Percentiles rank a stretch among this genome's conserved stretches.
These are phyloP conservation scores for Talaromyces albobiverticillius DNA, from an alignment of 2,329 filamentous ascomycete genomes.

Conservation along the genomic window DNA sequence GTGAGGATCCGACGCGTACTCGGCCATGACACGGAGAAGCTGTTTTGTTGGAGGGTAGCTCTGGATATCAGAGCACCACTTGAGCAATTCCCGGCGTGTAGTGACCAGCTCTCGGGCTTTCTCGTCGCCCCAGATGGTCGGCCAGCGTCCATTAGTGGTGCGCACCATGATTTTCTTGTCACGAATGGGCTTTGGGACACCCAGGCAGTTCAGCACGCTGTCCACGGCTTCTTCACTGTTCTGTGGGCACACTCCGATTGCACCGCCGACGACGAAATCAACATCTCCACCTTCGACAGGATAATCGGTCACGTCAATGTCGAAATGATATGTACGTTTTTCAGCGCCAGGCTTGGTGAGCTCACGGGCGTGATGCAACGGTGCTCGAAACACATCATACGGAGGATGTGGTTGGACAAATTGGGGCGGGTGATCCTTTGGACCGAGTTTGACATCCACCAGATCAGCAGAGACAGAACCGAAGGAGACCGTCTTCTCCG, in stretches of 20 bases:
- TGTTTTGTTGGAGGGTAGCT: slow-evolving; percentile 88
- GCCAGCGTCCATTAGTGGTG: slow-evolving; percentile 83
- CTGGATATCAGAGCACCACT: slow-evolving; percentile 93
- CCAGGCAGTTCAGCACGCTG: slow-evolving; percentile 75
- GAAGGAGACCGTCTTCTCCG: slow-evolving; percentile 72
- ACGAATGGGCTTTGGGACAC: slow-evolving; percentile 76
- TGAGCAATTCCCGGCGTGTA: slow-evolving; percentile 85
- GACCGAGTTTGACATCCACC: slow-evolving; percentile 31
- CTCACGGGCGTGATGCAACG: slow-evolving; percentile 78
- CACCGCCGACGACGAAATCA: slow-evolving; percentile 95
- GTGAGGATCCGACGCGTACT: slow-evolving; percentile 73
- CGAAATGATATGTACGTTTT: slow-evolving; percentile 97
- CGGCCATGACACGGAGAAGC: slow-evolving; percentile 77
- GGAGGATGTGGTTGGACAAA: slow-evolving; percentile 95
- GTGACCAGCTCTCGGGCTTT: slow-evolving; percentile 80
- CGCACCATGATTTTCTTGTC: slow-evolving; percentile 78
- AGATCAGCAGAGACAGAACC: slow-evolving; percentile 35
- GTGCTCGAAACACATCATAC: slow-evolving; percentile 87
- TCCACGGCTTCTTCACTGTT: slow-evolving; percentile 77
- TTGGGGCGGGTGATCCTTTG: slow-evolving; percentile 66
- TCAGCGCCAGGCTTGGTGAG: slow-evolving; percentile 84
- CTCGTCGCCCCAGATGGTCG: slow-evolving; percentile 96
- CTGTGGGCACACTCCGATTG: slow-evolving; percentile 87
- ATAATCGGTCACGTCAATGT: slow-evolving; percentile 94
- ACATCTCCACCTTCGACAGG: slow-evolving; percentile 73